A percentile compares a stretch with the other conserved stretches of the same genome.
Evolutionary conservation across 2,329 filamentous ascomycete genomes (phyloP).

Genomic region (Scolecobasidium constrictum): DNA sequence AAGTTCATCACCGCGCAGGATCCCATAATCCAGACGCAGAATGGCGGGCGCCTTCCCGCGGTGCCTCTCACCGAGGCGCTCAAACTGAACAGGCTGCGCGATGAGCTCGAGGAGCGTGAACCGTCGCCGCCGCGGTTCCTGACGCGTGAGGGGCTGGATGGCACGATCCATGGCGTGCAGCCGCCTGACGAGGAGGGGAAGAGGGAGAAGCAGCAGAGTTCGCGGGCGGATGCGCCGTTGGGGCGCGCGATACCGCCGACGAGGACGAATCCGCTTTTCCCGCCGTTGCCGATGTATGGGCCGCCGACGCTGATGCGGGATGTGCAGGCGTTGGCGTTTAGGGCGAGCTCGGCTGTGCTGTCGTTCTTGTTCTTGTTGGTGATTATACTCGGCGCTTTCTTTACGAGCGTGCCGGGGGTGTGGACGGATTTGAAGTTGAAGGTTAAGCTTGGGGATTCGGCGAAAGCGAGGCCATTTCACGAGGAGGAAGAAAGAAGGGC

Average conservation of each 20-base stretch:
- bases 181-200: conserved; percentile 23
- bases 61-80: conserved; percentile 61
- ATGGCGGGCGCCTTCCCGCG: conserved; percentile 55
- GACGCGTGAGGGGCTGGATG: conserved; percentile 30
- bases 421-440: conserved; percentile 40
- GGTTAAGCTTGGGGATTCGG: conserved; percentile 49
- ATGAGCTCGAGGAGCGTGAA: conserved; percentile 34
- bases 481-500: conserved; percentile 57
- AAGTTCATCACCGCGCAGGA: conserved; percentile 56
- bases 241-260: conserved; percentile 45
- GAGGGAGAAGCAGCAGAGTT: conserved; percentile 30
- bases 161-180: conserved; percentile 27
- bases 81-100: conserved; percentile 54
- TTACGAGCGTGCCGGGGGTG: conserved; percentile 51
- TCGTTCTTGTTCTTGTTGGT: conserved; percentile 67
- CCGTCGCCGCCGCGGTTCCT: conserved; percentile 19
- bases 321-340: conserved; percentile 55
- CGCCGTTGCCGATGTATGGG: conserved; percentile 71
- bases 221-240: conserved; percentile 26
- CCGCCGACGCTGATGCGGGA: conserved; percentile 56
- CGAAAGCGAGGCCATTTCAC: conserved; percentile 54
- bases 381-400: conserved; percentile 63
- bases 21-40: conserved; percentile 57
- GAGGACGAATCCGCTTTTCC: conserved; percentile 71
- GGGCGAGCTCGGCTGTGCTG: conserved; percentile 59